phyloP scores from a whole-genome alignment of 1,284 basidiomycete species.

The Ustilago nuda region DNA sequence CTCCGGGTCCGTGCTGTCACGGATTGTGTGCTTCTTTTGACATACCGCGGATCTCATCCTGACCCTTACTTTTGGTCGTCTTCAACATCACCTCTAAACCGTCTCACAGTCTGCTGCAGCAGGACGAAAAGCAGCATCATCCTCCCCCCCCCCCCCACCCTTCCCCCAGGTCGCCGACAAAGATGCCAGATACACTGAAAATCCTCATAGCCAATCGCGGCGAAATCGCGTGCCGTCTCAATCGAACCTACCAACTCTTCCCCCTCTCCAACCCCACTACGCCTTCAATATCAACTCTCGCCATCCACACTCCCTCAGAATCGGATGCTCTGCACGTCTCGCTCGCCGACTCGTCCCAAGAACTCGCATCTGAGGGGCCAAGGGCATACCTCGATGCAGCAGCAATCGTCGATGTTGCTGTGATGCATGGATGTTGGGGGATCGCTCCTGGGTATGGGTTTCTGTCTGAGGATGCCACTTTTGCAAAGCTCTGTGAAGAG shows the following conservation, averaged over 20 bases:
- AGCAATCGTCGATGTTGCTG: slow-evolving; percentile 72
- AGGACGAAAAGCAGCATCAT: neutral
- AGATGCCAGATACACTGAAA: slow-evolving; percentile 8
- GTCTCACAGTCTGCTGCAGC: too few species aligned
- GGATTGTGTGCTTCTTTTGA: neutral
- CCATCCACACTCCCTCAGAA: slow-evolving; percentile 38
- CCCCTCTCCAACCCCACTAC: slow-evolving; percentile 16
- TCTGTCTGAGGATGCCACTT: slow-evolving; percentile 34
- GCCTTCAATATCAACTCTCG: slow-evolving; percentile 26
- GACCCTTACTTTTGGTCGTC: too few species aligned
- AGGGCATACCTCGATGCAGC: slow-evolving; percentile 51
- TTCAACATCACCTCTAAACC: too few species aligned
- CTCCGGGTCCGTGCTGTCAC: neutral
- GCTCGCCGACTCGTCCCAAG: slow-evolving; percentile 10
- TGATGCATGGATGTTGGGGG: slow-evolving; percentile 72
- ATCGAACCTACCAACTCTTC: slow-evolving; percentile 39
- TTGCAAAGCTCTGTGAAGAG: slow-evolving; percentile 31
- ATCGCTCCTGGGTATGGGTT: slow-evolving; percentile 46
- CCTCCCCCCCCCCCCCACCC: neutral
- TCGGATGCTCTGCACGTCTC: slow-evolving; percentile 36
- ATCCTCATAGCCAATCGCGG: slow-evolving; percentile 68
- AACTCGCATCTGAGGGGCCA: slow-evolving; percentile 61
- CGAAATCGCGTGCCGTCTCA: slow-evolving; percentile 55
- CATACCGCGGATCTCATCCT: neutral
- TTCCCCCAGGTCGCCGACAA: too few species aligned